A percentile compares a stretch with the other conserved stretches of the same genome.
Evolutionary conservation across 2,329 filamentous ascomycete species (phyloP).

Genomic region (Ophiostoma angusticollis): DNA sequence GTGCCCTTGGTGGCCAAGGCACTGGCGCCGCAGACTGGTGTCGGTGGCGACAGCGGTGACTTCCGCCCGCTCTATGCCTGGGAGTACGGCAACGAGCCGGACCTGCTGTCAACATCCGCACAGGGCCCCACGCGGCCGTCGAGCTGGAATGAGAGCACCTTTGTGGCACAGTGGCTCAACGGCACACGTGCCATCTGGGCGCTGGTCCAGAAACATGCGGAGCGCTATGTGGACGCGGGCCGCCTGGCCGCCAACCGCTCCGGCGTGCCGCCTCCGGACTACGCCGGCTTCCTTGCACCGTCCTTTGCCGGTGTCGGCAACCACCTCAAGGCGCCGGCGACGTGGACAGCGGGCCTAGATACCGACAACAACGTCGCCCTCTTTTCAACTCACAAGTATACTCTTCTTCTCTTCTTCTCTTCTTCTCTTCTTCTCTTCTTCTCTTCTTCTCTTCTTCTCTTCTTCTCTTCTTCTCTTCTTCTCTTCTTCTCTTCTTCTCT

Average conservation of each 20-base stretch:
- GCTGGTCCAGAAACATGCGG: conserved; percentile 29
- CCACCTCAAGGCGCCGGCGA: conserved; percentile 33
- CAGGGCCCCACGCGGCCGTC: conserved; percentile 38
- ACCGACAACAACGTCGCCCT: conserved; percentile 34
- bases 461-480: no score
- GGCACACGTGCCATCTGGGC: conserved; percentile 36
- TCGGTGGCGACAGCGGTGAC: neutral
- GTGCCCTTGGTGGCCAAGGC: conserved; percentile 45
- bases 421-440: no score
- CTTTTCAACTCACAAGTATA: conserved; percentile 49
- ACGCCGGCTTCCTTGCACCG: conserved; percentile 38
- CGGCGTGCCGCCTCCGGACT: no score
- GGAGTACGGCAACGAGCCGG: conserved; percentile 54
- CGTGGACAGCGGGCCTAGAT: conserved; percentile 43
- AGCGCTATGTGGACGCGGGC: no score
- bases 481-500: no score
- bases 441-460: no score
- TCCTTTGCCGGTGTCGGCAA: conserved; percentile 44
- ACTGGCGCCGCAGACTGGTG: conserved; percentile 28
- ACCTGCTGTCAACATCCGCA: conserved; percentile 40
- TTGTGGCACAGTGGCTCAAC: conserved; percentile 45
- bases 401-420: no score
- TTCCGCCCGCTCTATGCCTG: conserved; percentile 32
- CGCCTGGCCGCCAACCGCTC: no score
- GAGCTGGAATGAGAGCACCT: conserved; percentile 40